A percentile compares a stretch with the other conserved stretches of the same genome.
These are phyloP conservation scores for Drechslerella stenobrocha DNA, from an alignment of 2,329 filamentous ascomycete genomes.

Conservation along the genomic window DNA sequence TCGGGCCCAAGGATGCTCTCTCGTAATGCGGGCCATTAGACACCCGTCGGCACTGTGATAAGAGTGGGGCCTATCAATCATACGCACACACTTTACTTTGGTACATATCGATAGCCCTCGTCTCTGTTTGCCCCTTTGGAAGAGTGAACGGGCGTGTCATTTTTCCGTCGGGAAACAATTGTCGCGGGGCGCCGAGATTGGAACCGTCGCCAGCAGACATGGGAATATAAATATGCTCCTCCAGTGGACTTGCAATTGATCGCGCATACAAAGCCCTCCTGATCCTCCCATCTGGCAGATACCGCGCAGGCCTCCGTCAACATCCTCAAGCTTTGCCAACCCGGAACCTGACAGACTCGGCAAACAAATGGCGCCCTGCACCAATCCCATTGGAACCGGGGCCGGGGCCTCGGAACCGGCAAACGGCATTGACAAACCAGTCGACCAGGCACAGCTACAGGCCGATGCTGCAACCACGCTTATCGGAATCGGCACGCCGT, in stretches of 20 bases:
- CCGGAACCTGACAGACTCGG: background rate
- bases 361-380: conserved; percentile 37
- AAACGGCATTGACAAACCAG: background rate
- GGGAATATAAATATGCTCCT: background rate
- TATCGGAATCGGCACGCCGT: conserved; percentile 58
- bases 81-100: no score
- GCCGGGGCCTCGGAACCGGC: background rate
- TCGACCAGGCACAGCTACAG: conserved; percentile 53
- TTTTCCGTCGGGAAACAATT: conserved; percentile 33
- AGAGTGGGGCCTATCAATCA: conserved; percentile 28
- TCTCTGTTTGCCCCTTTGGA: conserved; percentile 39
- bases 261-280: no score
- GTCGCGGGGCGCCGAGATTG: background rate
- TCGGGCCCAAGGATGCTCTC: background rate
- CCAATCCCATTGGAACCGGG: conserved; percentile 13
- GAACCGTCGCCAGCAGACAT: background rate
- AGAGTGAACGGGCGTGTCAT: background rate
- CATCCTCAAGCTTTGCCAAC: background rate
- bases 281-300: no score
- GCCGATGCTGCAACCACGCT: conserved; percentile 56
- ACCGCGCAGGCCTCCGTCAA: no score
- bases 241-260: no score
- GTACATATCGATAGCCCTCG: conserved; percentile 11
- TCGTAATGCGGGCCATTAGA: background rate
- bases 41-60: conserved; percentile 7